Evolutionary conservation across 768 basidiomycete genomes (phyloP), one percentile per base, ranked within the genome.

Genomic region (Sistotremastrum niveocremeum): DNA sequence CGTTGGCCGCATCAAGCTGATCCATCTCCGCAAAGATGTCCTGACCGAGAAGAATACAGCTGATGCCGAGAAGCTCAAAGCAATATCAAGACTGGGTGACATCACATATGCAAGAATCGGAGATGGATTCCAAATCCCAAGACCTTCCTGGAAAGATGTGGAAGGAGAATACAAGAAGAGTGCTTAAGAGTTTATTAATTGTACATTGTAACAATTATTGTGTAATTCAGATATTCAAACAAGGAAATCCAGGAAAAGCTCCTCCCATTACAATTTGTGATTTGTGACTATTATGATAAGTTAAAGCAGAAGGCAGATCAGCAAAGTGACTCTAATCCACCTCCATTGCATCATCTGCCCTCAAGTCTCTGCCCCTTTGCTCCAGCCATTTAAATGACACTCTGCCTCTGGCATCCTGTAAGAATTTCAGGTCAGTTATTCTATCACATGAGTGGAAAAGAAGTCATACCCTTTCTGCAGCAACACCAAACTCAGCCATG

Each of bases 31-130:
- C 41, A 63, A 71, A 49, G 66, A 70, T 12, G 68, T 76, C 32
- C 58, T 79, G 48, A 58, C 56, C 41, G 59, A 57, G 36, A 54
- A 54, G 20, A 65, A 64, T 1, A 54, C 48, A 6, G 54, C 69
- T 48, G 72, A 79, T 57, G 64, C 68, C 10, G 58, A 51, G 5
- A 75, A 72, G 58, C 62, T 77, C 44, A 63, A 67, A 4, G 63
- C 71, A 4, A 59, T 78, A 40, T 67, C 68, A 9, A 66, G 82
- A 38, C 60, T 84, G 34, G 80, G 75, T 34, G 79, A 73, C 7
- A 63, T 61, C 33, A 65, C 64, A 40, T 83, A 79, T 57, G 68
- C 68, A 4, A 59, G 71, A 37, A 52, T 74, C 37, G 61, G 65
- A 20, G 62, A 73, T 44, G 66, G 67, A 28, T 74, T 73, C 55